Evolutionary conservation across 2,329 filamentous ascomycete genomes (phyloP), one percentile per base, ranked within the genome.

Genomic region (Fusarium piperis): DNA sequence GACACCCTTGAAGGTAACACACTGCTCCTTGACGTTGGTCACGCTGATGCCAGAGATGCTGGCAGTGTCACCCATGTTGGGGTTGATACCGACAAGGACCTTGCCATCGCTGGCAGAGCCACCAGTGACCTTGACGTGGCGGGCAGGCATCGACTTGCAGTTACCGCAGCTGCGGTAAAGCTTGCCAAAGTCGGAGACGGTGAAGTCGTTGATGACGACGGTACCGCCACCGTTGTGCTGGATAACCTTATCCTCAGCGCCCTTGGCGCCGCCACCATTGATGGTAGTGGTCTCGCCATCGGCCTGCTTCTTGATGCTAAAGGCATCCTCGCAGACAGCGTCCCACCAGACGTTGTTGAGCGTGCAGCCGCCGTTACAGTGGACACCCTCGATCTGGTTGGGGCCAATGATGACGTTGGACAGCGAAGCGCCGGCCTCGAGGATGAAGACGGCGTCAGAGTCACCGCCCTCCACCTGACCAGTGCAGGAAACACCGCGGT

Each of bases 281-380:
- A 85, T 83, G 74, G 79, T 82, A 20, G 82, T 79, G 6, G 64
- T 71, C 44, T 65, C 70, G 3, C 74, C 75, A 6, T 64, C 65
- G 6, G 35, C 52, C 38, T 74, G 74, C 76, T 77, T 61, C 76
- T 77, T 77, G 52, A 77, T 71, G 10, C 57, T 63, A 67, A 85
- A 83, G 33, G 83, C 83, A 38, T 85, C 83, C 68, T 85, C 84
- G 46, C 84, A 86, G 41, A 86, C 83, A 32, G 83, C 82, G 51
- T 83, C 81, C 73, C 85, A 87, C 82, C 84, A 86, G 56, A 87
- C 85, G 32, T 82, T 83, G 71, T 81, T 79, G 3, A 85, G 63
- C 2, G 78, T 84, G 76, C 84, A 85, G 4, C 78, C 67, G 13
- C 84, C 84, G 44, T 80, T 76, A 70, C 84, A 86, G 78, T 86